Evolutionary conservation across 306 rosid species (phyloP), one percentile per base, ranked within the genome.

Genomic region (Oxytropis ochrocephala): DNA sequence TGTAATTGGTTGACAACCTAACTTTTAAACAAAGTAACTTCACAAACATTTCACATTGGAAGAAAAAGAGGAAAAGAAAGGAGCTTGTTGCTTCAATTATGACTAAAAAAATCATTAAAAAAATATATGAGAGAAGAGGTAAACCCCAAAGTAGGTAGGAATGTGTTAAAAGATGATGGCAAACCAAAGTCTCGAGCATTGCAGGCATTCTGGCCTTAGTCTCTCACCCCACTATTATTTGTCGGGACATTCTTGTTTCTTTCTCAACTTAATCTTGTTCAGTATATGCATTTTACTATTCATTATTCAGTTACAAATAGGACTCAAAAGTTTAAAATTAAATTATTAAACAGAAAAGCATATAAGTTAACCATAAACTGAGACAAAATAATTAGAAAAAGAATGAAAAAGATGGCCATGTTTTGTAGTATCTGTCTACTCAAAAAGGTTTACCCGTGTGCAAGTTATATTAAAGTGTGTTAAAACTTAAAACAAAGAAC

Each of bases 141-240:
- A 70, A 72, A 48, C 65, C 32, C 67, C 64, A 85, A 81, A 64
- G 75, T 59, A 73, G 75, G 75, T 72, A 81, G 81, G 79, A 80
- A 47, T 68, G 72, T 66, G 62, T 77, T 70, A 67, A 83, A 86
- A 83, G 83, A 75, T 64, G 56, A 80, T 69, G 81, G 82, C 80
- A 79, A 79, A 75, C 46, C 72, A 41, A 73, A 74, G 74, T 79
- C 85, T 86, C 74, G 86, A 92, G 89, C 90, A 79, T 83, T 74
- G 70, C 58, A 91, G 78, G 79, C 88, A 88, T 75, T 67, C 70
- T 79, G 82, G 86, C 82, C 86, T 78, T 69, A 83, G 72, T 78
- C 83, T 67, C 78, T 51, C 7, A 67, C 57, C 78, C 98, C 96
- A 92, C 96, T 85, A 87, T 13, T 39, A 17, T 67, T 74, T 92